These are phyloP conservation scores for Cystobasidiopsis lactophilus DNA, from an alignment of 768 basidiomycete genomes.

Conservation along the genomic window DNA sequence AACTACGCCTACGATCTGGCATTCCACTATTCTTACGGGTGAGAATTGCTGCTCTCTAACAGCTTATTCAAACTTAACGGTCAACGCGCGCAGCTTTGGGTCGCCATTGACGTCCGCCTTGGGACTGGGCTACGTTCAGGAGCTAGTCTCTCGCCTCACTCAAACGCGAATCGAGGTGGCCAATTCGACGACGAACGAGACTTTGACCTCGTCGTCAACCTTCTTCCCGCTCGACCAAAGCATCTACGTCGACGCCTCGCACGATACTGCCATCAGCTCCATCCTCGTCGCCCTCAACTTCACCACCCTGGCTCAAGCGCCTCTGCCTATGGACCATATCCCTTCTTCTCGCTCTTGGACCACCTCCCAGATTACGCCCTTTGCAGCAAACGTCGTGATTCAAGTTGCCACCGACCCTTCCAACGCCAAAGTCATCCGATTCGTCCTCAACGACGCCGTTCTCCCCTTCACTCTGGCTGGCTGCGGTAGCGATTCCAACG, in stretches of 20 bases:
- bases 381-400: constrained; percentile 50
- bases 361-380: constrained; percentile 56
- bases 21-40: constrained; percentile 21
- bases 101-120: constrained; percentile 43
- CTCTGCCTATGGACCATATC: constrained; percentile 22
- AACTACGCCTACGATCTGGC: constrained; percentile 23
- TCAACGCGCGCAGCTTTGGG: constrained; percentile 45
- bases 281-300: constrained; percentile 26
- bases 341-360: constrained; percentile 36
- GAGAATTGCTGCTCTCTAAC: neutral
- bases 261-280: constrained; percentile 22
- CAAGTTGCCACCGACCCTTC: constrained; percentile 41
- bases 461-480: constrained; percentile 56
- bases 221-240: constrained; percentile 23
- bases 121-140: constrained; percentile 33
- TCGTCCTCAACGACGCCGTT: constrained; percentile 48
- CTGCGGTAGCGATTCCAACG: constrained; percentile 48
- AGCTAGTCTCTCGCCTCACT: constrained; percentile 60
- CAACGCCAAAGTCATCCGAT: constrained; percentile 13
- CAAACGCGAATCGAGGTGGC: constrained; percentile 35
- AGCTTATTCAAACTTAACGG: neutral
- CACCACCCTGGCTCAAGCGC: constrained; percentile 21
- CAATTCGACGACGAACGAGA: constrained; percentile 67
- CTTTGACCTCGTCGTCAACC: constrained; percentile 33
- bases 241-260: constrained; percentile 29